Conservation (phyloP, 768 basidiomycete genomes). For the Lentinula lateritia region DNA sequence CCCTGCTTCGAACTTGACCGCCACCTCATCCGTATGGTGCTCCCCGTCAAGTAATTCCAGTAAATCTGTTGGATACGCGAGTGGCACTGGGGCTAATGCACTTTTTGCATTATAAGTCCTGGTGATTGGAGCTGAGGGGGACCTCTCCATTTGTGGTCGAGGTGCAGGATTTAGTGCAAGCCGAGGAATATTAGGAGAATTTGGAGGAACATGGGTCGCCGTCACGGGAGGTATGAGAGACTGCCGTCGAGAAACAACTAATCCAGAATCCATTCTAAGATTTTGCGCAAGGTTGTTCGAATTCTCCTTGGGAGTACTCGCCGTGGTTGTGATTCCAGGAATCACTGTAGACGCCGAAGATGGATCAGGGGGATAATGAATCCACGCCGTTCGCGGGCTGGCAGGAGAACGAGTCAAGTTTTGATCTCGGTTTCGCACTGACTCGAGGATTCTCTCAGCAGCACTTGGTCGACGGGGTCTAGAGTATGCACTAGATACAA, state of each 20-base stretch:
- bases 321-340: slow-evolving; percentile 9
- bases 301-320: slow-evolving; percentile 9
- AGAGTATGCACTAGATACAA: not conserved
- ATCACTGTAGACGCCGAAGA: slow-evolving; percentile 25
- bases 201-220: slow-evolving; percentile 24
- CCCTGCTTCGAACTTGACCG: slow-evolving; percentile 73
- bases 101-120: slow-evolving; percentile 16
- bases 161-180: slow-evolving; percentile 19
- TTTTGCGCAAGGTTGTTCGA: not conserved
- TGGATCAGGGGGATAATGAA: slow-evolving; percentile 37
- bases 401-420: slow-evolving; percentile 40
- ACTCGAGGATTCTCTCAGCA: slow-evolving; percentile 63
- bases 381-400: slow-evolving; percentile 42
- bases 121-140: slow-evolving; percentile 50
- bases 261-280: not conserved
- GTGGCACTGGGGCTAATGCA: slow-evolving; percentile 13
- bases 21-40: slow-evolving; percentile 89
- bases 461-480: slow-evolving; percentile 53
- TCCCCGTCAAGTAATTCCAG: slow-evolving; percentile 72
- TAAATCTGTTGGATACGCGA: slow-evolving; percentile 52
- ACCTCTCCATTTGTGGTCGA: slow-evolving; percentile 48
- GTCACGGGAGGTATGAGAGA: slow-evolving; percentile 28
- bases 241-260: slow-evolving; percentile 24
- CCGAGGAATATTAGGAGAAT: slow-evolving; percentile 24
- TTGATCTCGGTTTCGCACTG: slow-evolving; percentile 23